phyloP scores from a whole-genome alignment of 2,329 filamentous ascomycete genomes.

The Corinectria fuckeliana region DNA sequence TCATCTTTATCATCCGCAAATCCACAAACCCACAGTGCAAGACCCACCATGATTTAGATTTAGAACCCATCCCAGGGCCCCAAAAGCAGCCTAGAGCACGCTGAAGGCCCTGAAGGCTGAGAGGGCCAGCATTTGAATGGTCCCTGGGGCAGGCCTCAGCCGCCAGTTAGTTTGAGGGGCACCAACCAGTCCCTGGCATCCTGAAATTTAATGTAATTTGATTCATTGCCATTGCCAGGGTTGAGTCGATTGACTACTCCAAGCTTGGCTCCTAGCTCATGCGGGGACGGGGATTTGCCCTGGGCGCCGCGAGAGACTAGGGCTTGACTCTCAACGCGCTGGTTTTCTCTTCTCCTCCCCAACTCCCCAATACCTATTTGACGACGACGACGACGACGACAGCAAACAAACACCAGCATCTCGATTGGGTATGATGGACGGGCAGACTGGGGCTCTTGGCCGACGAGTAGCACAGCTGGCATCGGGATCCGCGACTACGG shows the following conservation, averaged over 20 bases:
- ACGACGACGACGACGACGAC: not conserved
- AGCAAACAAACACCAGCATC: not conserved
- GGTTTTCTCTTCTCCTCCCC: not conserved
- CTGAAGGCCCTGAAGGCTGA: not conserved
- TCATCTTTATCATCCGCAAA: not conserved
- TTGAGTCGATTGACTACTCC: slow-evolving; percentile 2
- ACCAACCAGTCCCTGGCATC: slow-evolving; percentile 30
- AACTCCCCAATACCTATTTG: not conserved
- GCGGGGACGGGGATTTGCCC: slow-evolving; percentile 12
- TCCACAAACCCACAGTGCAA: not conserved
- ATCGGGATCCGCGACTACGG: slow-evolving; percentile 14
- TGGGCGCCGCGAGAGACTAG: not conserved
- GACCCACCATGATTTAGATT: too few relatives aligned
- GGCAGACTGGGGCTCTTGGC: not conserved
- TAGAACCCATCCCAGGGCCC: too few relatives aligned
- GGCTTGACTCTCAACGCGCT: not conserved
- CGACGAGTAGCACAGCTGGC: not conserved
- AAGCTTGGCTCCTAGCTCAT: slow-evolving; percentile 7
- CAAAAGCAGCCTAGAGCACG: slow-evolving; percentile 5
- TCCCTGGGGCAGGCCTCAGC: slow-evolving; percentile 25
- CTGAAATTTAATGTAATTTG: slow-evolving; percentile 38
- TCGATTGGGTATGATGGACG: not conserved
- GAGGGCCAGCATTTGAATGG: slow-evolving; percentile 3
- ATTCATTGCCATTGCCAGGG: slow-evolving; percentile 11
- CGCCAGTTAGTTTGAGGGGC: slow-evolving; percentile 28